Conservation (phyloP, 805 yeast species). For the Myxozyma mucilagina region DNA sequence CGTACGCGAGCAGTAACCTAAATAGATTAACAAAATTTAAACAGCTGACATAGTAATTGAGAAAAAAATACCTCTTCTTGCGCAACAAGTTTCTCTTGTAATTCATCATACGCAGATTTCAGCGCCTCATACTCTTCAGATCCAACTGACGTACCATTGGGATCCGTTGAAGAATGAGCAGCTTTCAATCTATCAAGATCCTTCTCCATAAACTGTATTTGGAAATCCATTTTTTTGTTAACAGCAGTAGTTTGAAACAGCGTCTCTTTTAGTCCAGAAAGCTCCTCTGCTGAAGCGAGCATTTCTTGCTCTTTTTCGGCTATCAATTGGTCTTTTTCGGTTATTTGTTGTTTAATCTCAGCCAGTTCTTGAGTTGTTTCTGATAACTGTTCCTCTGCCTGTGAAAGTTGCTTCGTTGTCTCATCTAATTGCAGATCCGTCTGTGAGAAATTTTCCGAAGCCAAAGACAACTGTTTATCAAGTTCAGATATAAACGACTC, state of each 20-base stretch:
- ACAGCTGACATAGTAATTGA: too few species aligned
- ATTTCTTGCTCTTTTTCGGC: slow-evolving; percentile 47
- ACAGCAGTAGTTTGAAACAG: slow-evolving; percentile 22
- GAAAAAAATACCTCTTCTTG: slow-evolving; percentile 21
- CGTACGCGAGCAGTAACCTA: slow-evolving; percentile 43
- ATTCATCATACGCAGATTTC: slow-evolving; percentile 30
- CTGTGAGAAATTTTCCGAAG: too few species aligned
- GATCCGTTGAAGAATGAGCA: slow-evolving; percentile 14
- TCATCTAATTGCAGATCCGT: too few species aligned
- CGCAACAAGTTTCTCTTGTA: slow-evolving; percentile 31
- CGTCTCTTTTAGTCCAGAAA: slow-evolving; percentile 11
- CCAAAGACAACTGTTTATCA: too few species aligned
- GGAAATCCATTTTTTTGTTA: slow-evolving; percentile 20
- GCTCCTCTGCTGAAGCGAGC: slow-evolving; percentile 50
- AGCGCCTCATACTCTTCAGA: slow-evolving; percentile 8
- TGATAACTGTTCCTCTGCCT: too few species aligned
- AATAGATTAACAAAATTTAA: not conserved
- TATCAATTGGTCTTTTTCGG: slow-evolving; percentile 31
- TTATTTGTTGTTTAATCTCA: slow-evolving; percentile 2
- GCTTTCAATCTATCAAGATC: slow-evolving; percentile 36
- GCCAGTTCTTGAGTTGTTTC: too few species aligned
- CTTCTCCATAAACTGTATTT: slow-evolving; percentile 44
- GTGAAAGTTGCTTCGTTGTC: too few species aligned
- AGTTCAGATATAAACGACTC: too few species aligned
- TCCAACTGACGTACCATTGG: not conserved